Base-by-base conservation (phyloP, 305 asterid genomes). In the Nicotiana rustica region DNA sequence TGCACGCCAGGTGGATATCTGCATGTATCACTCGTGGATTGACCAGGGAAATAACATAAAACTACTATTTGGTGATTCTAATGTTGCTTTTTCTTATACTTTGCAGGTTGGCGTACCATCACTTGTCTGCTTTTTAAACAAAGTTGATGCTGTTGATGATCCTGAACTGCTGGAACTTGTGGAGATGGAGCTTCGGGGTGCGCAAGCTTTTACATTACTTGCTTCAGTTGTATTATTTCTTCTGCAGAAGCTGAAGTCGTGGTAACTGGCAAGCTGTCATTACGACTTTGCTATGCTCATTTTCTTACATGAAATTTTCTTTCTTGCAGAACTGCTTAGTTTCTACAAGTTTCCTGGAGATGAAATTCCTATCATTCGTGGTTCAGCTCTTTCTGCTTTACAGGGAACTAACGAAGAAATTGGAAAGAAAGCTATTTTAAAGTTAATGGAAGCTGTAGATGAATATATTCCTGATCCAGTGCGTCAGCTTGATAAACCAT, bases 101-200 rank as follows among this genome's bases (percentile, higher is more conserved):
- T 82, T 71, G 69, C 88, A 97, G 99, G 99, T 97, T 49, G 99
- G 99, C 82, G 99, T 97, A 82, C 99, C 99, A 3, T 93, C 98
- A 35, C 97, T 97, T 77, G 99, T 97, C 80, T 97, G 99, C 90
- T 97, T 97, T 88, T 91, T 97, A 79, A 97, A 97, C 86, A 97
- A 97, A 90, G 95, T 91, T 77, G 98, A 97, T 87, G 97, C 95
- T 84, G 98, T 97, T 87, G 99, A 97, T 86, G 99, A 97, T 89
- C 95, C 95, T 47, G 99, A 97, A 79, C 83, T 97, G 85, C 86
- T 97, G 88, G 99, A 97, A 85, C 99, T 97, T 81, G 99, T 97
- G 85, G 99, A 97, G 90, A 95, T 97, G 99, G 99, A 97, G 86
- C 93, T 97, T 29, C 97, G 99, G 6, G 99, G 99, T 93, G 86